A percentile compares a stretch with the other conserved stretches of the same genome.
Conservation (phyloP, 768 basidiomycete genomes). For the Russula sp. region DNA sequence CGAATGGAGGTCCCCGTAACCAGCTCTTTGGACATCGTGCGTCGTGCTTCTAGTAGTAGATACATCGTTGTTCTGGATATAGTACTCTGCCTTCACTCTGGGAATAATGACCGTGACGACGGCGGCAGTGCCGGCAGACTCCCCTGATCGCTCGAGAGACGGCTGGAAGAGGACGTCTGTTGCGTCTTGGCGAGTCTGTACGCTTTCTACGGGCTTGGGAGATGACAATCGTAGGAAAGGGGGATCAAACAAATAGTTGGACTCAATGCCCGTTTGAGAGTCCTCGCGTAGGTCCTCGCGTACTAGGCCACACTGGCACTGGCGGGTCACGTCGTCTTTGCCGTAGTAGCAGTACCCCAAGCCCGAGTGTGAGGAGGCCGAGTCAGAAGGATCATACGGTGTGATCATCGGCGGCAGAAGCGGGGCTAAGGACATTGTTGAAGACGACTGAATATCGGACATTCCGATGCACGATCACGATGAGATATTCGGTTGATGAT, state of each 20-base stretch:
- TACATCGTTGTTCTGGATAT: background rate
- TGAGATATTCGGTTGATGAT: background rate
- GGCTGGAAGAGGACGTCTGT: conserved; percentile 17
- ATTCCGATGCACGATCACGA: background rate
- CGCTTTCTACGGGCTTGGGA: background rate
- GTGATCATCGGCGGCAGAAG: conserved; percentile 6
- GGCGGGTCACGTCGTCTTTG: background rate
- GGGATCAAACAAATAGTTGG: conserved; percentile 14
- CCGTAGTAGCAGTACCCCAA: background rate
- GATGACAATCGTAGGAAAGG: background rate
- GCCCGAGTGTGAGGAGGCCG: too few species aligned
- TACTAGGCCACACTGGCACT: background rate
- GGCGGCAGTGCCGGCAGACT: background rate
- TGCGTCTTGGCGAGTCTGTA: conserved; percentile 19
- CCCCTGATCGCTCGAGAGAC: conserved; percentile 2
- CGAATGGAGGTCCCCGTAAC: background rate
- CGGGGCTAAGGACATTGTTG: background rate
- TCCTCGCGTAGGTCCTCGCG: conserved; percentile 1
- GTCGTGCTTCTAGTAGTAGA: background rate
- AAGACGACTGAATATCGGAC: background rate
- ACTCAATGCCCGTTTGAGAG: conserved; percentile 9
- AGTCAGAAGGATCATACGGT: background rate
- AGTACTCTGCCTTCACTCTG: conserved; percentile 4
- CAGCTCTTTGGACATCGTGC: conserved; percentile 5
- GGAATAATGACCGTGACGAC: background rate